Percentiles rank a stretch among this genome's conserved stretches.
These are phyloP conservation scores for Royoungia palumana DNA, from an alignment of 768 basidiomycete genomes.

Conservation along the genomic window DNA sequence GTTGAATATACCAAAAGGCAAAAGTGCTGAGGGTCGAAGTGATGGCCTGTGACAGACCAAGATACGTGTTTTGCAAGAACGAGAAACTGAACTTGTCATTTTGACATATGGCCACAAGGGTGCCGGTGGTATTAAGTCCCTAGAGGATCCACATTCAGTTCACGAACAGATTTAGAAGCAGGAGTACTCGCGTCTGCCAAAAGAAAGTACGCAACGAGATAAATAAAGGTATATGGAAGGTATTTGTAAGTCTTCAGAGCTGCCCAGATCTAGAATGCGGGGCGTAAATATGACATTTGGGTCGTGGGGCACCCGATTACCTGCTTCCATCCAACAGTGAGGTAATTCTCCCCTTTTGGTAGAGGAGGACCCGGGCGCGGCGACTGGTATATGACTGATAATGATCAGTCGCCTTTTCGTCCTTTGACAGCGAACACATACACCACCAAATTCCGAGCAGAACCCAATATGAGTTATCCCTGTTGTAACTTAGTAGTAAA, in stretches of 20 bases:
- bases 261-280: slow-evolving; percentile 59
- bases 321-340: slow-evolving; percentile 87
- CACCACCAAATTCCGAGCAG: slow-evolving; percentile 86
- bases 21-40: slow-evolving; percentile 71
- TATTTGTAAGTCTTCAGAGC: slow-evolving; percentile 72
- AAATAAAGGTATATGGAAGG: slow-evolving; percentile 79
- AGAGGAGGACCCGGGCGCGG: slow-evolving; percentile 79
- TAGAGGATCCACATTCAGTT: slow-evolving; percentile 23
- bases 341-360: slow-evolving; percentile 71
- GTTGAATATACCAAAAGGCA: slow-evolving; percentile 82
- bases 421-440: slow-evolving; percentile 33
- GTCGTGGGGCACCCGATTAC: slow-evolving; percentile 29
- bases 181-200: slow-evolving; percentile 59
- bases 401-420: not conserved
- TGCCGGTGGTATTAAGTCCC: slow-evolving; percentile 80
- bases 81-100: slow-evolving; percentile 80
- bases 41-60: slow-evolving; percentile 71
- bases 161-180: not conserved
- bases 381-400: slow-evolving; percentile 74
- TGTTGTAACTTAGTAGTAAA: slow-evolving; percentile 20
- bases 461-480: slow-evolving; percentile 76
- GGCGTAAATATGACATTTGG: not conserved
- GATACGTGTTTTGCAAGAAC: slow-evolving; percentile 77
- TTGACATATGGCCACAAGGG: slow-evolving; percentile 71
- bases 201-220: slow-evolving; percentile 74